phyloP scores from a whole-genome alignment of 495 filamentous ascomycete species.

The Penicillium turbatum region DNA sequence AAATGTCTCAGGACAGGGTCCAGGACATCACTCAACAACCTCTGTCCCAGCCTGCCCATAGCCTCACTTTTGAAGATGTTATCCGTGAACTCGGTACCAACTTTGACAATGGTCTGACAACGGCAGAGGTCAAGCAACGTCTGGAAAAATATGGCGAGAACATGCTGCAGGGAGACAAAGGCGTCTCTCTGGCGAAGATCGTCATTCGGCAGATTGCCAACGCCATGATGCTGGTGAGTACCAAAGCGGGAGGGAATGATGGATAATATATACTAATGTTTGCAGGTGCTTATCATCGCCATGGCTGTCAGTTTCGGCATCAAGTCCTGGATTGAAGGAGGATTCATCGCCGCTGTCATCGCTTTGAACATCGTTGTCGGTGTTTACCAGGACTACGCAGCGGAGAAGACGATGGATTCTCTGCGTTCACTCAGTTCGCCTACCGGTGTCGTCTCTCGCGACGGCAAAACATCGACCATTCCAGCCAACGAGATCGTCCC shows the following conservation, averaged over 20 bases:
- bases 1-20: constrained; percentile 44
- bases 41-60: constrained; percentile 61
- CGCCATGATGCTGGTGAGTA: constrained; percentile 58
- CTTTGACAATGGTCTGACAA: constrained; percentile 56
- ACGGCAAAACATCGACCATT: constrained; percentile 49
- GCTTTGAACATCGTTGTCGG: constrained; percentile 63
- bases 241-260: not conserved
- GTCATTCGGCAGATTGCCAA: constrained; percentile 60
- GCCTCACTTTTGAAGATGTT: constrained; percentile 51
- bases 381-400: constrained; percentile 66
- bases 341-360: constrained; percentile 62
- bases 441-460: constrained; percentile 54
- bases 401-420: constrained; percentile 75
- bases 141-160: constrained; percentile 57
- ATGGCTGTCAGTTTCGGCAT: constrained; percentile 71
- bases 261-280: constrained; percentile 1
- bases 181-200: constrained; percentile 56
- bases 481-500: constrained; percentile 54
- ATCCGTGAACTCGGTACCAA: constrained; percentile 56
- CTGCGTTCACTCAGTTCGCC: constrained; percentile 59
- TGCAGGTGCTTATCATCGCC: constrained; percentile 59
- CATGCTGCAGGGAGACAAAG: constrained; percentile 54
- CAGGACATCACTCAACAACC: constrained; percentile 12
- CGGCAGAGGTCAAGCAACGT: constrained; percentile 50
- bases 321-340: constrained; percentile 65